phyloP scores from a whole-genome alignment of 306 rosid species.

The Glycine latifolia region DNA sequence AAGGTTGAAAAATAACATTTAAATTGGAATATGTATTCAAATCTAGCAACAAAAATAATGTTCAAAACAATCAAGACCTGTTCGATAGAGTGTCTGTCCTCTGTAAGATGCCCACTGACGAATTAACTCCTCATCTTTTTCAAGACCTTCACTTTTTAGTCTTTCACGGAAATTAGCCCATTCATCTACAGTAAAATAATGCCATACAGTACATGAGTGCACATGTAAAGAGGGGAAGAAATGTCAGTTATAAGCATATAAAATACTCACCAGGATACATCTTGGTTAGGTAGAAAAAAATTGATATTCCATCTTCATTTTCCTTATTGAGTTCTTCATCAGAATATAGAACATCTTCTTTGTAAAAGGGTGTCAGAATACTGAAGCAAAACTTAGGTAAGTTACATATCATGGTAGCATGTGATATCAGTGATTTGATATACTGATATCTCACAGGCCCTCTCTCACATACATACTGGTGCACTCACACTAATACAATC shows the following conservation, averaged over 20 bases:
- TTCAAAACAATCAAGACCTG: conserved; percentile 65
- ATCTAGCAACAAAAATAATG: conserved; percentile 20
- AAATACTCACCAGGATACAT: conserved; percentile 71
- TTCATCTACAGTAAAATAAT: conserved; percentile 69
- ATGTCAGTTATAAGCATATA: conserved; percentile 1
- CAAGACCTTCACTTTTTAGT: not conserved
- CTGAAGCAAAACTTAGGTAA: conserved; percentile 55
- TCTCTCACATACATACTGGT: too few relatives aligned
- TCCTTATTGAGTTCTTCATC: too few relatives aligned
- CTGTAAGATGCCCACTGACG: conserved; percentile 94
- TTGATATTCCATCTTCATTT: too few relatives aligned
- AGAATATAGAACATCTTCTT: too few relatives aligned
- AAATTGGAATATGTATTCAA: conserved; percentile 34
- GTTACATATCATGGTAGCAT: conserved; percentile 5
- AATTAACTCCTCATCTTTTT: conserved; percentile 46
- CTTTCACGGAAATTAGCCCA: conserved; percentile 80
- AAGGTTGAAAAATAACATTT: conserved; percentile 18
- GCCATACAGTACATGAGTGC: conserved; percentile 31
- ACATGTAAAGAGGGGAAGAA: conserved; percentile 12
- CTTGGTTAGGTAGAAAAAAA: too few relatives aligned
- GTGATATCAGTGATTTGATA: too few relatives aligned
- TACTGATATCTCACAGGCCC: too few relatives aligned
- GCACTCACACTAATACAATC: too few relatives aligned
- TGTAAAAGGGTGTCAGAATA: conserved; percentile 53
- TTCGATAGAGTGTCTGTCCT: conserved; percentile 91